Percentiles rank a stretch among this genome's conserved stretches.
These are phyloP conservation scores for Monosporascus sp. DNA, from an alignment of 2,329 filamentous ascomycete genomes.

Conservation along the genomic window DNA sequence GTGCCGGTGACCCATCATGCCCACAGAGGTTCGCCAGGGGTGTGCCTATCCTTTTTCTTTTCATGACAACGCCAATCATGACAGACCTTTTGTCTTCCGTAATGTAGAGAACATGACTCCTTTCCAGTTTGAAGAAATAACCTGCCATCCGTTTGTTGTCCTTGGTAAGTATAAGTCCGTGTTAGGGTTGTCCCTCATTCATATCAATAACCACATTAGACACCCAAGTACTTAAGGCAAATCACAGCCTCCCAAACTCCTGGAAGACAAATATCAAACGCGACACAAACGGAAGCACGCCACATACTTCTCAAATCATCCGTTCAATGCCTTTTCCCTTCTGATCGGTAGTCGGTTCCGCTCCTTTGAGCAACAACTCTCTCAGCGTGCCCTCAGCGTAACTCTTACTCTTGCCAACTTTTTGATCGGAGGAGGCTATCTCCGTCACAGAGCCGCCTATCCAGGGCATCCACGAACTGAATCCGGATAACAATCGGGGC, in stretches of 20 bases:
- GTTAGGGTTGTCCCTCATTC: no score
- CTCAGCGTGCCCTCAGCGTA: slow-evolving; percentile 53
- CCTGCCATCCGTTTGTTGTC: neutral
- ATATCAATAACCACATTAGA: no score
- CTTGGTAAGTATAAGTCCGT: neutral
- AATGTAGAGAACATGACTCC: neutral
- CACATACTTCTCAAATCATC: neutral
- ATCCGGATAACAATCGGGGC: slow-evolving; percentile 28
- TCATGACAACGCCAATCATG: neutral
- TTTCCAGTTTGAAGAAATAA: neutral
- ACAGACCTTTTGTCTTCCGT: neutral
- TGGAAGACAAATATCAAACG: neutral
- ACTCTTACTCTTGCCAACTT: slow-evolving; percentile 27
- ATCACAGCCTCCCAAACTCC: no score
- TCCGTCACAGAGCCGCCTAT: slow-evolving; percentile 13
- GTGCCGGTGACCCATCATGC: neutral
- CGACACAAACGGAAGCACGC: neutral
- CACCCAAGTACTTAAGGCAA: no score
- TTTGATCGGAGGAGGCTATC: slow-evolving; percentile 11
- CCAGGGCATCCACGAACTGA: slow-evolving; percentile 44
- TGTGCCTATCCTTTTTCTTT: neutral
- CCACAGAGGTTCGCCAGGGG: neutral
- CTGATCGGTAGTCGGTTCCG: slow-evolving; percentile 13
- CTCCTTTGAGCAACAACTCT: slow-evolving; percentile 40
- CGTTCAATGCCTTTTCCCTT: slow-evolving; percentile 4